Base-by-base conservation (phyloP, 139 green algal species). In the Deuterostichococcus epilithicus region DNA sequence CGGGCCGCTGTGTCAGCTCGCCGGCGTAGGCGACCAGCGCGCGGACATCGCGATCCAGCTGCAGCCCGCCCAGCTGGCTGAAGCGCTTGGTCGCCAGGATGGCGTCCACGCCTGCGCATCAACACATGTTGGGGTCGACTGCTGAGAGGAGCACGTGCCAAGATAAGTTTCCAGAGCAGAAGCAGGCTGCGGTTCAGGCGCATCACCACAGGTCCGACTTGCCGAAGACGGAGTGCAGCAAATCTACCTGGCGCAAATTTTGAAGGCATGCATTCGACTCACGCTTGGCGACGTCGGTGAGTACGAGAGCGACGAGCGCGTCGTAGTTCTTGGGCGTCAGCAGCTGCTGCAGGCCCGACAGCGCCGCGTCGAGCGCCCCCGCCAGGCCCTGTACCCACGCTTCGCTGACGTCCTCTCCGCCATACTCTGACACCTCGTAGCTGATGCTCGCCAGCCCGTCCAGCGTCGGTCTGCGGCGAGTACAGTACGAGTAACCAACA, bases 21-120 rank as follows among this genome's bases (percentile, higher is more conserved):
- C 88, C n/a, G 94, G 80, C 36, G 75, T 81, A 45, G 73, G 65
- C 74, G 25, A 96, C 86, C 30, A 98, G 76, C 13, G 80, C 78
- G 33, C 94, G 83, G 28, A 94, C 82, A 79, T 98, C 94, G 18
- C 90, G 84, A 58, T 98, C 95, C 71, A 98, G 85, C 82, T 96
- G 88, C 78, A 98, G 83, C 4, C 95, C 95, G 18, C 95, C 95
- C 74, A 98, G 88, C 85, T 98, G 95, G 66, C 88, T 98, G 86
- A 98, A 98, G 22, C 72, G 75, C 85, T 97, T 97, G 80, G 92
- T 83, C 15, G 70, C 58, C 63, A 97, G 76, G 28, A 90, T 76
- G 15, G 88, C 94, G 79, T 98, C 94, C 58, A 98, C 52, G 3
- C 95, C 52, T 63, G 52, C 20, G 59, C 23, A 25, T 44, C 3